These are phyloP conservation scores for Podospora appendiculata DNA, from an alignment of 495 filamentous ascomycete species.

Conservation along the genomic window DNA sequence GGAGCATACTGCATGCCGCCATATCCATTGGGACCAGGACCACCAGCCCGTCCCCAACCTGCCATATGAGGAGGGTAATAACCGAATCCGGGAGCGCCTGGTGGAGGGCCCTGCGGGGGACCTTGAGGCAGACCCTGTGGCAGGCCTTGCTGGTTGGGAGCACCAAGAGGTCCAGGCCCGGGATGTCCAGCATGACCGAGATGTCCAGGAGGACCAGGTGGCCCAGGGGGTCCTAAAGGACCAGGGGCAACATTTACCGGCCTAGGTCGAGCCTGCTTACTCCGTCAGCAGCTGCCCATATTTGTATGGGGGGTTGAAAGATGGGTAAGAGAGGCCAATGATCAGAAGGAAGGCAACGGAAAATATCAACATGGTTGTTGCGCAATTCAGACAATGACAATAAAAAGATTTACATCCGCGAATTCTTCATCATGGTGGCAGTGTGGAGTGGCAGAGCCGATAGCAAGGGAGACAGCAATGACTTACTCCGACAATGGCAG, in stretches of 20 bases:
- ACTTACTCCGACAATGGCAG: constrained; percentile 96
- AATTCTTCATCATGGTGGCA: constrained; percentile 64
- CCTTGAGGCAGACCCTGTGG: constrained; percentile 3
- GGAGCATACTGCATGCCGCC: constrained; percentile 45
- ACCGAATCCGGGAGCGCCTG: constrained; percentile 17
- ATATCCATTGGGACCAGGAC: constrained; percentile 31
- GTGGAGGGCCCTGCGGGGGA: neutral
- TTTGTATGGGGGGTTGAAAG: neutral
- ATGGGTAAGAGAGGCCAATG: constrained; percentile 5
- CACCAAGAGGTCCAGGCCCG: constrained; percentile 14
- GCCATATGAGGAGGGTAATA: constrained; percentile 45
- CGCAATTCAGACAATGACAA: constrained; percentile 69
- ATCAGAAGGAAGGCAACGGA: constrained; percentile 99
- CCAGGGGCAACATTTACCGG: constrained; percentile 26
- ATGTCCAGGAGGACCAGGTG: constrained; percentile 14
- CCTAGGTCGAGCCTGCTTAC: constrained; percentile 31
- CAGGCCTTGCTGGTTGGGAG: neutral
- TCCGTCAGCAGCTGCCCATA: constrained; percentile 16
- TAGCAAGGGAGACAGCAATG: neutral
- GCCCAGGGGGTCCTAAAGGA: constrained; percentile 7
- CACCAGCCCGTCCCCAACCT: constrained; percentile 37
- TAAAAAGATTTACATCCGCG: constrained; percentile 68
- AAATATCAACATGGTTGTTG: constrained; percentile 83
- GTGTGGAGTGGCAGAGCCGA: neutral
- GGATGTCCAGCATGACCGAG: neutral